A percentile compares a stretch with the other conserved stretches of the same genome.
phyloP scores from a whole-genome alignment of 805 yeast species.

The Pichia gijzeniarum region DNA sequence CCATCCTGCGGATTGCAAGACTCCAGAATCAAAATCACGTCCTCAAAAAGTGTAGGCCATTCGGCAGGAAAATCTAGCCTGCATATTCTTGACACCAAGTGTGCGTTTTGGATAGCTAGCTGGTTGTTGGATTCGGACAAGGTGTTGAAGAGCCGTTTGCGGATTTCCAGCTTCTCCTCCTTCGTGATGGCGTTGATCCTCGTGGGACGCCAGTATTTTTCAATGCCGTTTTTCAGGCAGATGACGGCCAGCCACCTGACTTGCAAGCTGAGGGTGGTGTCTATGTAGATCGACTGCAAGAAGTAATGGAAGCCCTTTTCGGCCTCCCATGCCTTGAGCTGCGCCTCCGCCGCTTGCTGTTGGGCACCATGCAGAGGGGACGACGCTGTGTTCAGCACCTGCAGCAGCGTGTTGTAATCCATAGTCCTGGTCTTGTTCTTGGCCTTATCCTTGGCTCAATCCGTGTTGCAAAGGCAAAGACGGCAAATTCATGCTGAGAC shows the following conservation, averaged over 20 bases:
- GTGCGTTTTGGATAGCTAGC: conserved; percentile 76
- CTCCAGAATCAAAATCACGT: conserved; percentile 41
- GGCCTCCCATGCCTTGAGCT: conserved; percentile 63
- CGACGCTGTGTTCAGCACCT: conserved; percentile 44
- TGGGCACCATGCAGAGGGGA: conserved; percentile 41
- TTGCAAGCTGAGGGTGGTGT: conserved; percentile 52
- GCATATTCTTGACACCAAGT: conserved; percentile 70
- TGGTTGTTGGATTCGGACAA: conserved; percentile 68
- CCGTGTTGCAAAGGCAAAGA: no score
- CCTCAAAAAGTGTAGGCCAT: conserved; percentile 80
- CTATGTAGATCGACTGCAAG: conserved; percentile 49
- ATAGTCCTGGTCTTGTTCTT: background rate
- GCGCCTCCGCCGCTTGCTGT: conserved; percentile 63
- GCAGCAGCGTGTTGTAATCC: conserved; percentile 25
- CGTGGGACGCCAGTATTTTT: conserved; percentile 74
- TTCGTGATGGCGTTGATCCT: conserved; percentile 44
- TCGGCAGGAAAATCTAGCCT: conserved; percentile 80
- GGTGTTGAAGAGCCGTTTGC: conserved; percentile 46
- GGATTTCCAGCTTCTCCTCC: conserved; percentile 66
- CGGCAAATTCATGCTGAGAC: no score
- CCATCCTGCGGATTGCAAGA: conserved; percentile 22
- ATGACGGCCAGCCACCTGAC: conserved; percentile 84
- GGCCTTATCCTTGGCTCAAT: no score
- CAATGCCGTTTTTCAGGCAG: conserved; percentile 82
- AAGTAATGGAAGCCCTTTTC: conserved; percentile 34